Evolutionary conservation across 192 early-diverging fungal species (phyloP), one percentile per base, ranked within the genome.

Genomic region (Kickxella alabastrina): DNA sequence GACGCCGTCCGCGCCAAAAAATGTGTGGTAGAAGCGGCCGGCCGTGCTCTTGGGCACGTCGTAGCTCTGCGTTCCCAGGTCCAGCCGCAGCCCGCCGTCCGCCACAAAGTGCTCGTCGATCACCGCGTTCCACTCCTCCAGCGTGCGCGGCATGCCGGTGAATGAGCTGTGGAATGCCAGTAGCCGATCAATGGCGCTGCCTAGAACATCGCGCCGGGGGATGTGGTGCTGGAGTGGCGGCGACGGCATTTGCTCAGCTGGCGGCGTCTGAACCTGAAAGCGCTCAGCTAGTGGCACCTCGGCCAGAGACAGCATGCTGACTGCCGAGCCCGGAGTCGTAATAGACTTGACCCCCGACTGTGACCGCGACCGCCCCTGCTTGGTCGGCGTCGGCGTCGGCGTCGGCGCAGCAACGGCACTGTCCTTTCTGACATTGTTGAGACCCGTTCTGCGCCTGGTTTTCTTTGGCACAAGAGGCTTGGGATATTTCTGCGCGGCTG

Each of bases 1-100:
- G 18, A 49, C 59, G 2, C 38, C 38, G 36, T 63, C 71, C 23
- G 67, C 64, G 49, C 25, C 35, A 41, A 75, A 75, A 51, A 75
- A 37, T n/a, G 52, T 41, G 49, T 63, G 43, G 53, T 75, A 75
- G 49, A 75, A 68, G 10, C 71, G 52, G 1, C 56, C 65, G 10
- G 62, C 65, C 8, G 71, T 59, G 28, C 50, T 55, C 1, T 35
- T 60, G 0, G 65, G 65, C 48, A 75, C 43, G 37, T 75, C 71
- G 24, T 67, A 68, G 37, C 37, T 56, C 39, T 67, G 71, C 9
- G 34, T 37, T 19, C 65, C 65, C 10, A 68, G 29, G 25, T 63
- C 71, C 24, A 75, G 17, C 17, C 52, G 55, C 34, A 75, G 43
- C n/a, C 14, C 53, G 19, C 63, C 71, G 22, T n/a, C 27, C 0